Evolutionary conservation across 441 rosid species (phyloP), one percentile per base, ranked within the genome.

Genomic region (Brassica balearica): DNA sequence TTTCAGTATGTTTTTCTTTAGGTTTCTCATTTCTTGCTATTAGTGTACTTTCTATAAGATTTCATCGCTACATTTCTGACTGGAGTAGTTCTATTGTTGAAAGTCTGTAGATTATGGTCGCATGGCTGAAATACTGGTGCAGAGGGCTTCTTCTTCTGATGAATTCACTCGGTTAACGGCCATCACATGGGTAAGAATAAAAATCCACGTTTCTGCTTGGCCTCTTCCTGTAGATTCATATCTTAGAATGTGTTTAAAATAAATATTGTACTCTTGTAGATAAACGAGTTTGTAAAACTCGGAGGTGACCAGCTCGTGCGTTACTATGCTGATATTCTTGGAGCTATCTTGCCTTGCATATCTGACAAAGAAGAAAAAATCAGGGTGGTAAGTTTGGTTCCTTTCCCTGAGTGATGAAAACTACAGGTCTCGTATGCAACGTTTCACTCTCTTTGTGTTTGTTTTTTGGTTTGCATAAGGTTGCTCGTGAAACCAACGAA

Each of bases 331-430:
- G 98, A 87, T 82, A 96, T 96, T 77, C 83, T 96, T 73, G 99
- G 99, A 78, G 98, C 99, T 73, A 90, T 96, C 85, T 85, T 96
- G 59, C 99, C 99, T 58, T 91, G 98, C 80, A 96, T 96, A 82
- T 91, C 99, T 75, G 99, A 96, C 86, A 91, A 92, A 86, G 99
- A 96, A 86, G 99, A 96, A 84, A 96, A 94, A 89, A 96, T 96
- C 77, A 90, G 98, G 88, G 98, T 90, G 86, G 99, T 94, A 87
- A 85, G 99, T 73, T 82, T 73, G 59, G 51, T 15, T 80, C 66
- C 53, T 58, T 36, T 66, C 46, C 19, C 36, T 34, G 0, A 61
- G 29, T 79, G 68, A 38, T 48, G 69, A 66, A 41, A 58, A 69
- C 32, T 68, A 41, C 73, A 22, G 66, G 56, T 23, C 51, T n/a